phyloP scores from a whole-genome alignment of 106 monocot genomes.

The Phalaenopsis aphrodite region DNA sequence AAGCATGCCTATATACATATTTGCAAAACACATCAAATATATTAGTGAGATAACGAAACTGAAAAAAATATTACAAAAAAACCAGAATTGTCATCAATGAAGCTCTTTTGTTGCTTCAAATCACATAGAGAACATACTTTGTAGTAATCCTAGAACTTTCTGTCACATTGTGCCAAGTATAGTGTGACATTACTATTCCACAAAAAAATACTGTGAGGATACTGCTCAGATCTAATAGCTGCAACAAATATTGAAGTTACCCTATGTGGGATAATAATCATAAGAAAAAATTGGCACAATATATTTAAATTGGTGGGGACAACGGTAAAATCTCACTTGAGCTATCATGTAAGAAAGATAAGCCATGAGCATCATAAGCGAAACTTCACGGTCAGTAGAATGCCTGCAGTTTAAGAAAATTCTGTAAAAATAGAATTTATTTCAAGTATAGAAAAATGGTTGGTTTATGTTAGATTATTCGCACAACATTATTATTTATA shows the following conservation, averaged over 20 bases:
- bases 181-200: constrained; percentile 44
- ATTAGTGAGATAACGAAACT: not conserved
- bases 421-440: not conserved
- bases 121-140: constrained; percentile 15
- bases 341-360: constrained; percentile 68
- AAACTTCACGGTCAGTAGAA: constrained; percentile 63
- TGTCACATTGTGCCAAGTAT: constrained; percentile 47
- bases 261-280: not conserved
- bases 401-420: constrained; percentile 21
- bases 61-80: no score
- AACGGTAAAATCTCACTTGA: constrained; percentile 48
- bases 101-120: not conserved
- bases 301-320: not conserved
- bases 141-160: constrained; percentile 40
- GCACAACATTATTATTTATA: no score
- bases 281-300: not conserved
- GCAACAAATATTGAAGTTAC: constrained; percentile 1
- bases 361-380: constrained; percentile 64
- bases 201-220: constrained; percentile 46
- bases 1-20: constrained; percentile 24
- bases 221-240: constrained; percentile 35
- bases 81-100: not conserved
- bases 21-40: not conserved
- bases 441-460: not conserved
- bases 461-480: not conserved